Conservation (phyloP, 495 filamentous ascomycete species). For the Xylaria sp. region DNA sequence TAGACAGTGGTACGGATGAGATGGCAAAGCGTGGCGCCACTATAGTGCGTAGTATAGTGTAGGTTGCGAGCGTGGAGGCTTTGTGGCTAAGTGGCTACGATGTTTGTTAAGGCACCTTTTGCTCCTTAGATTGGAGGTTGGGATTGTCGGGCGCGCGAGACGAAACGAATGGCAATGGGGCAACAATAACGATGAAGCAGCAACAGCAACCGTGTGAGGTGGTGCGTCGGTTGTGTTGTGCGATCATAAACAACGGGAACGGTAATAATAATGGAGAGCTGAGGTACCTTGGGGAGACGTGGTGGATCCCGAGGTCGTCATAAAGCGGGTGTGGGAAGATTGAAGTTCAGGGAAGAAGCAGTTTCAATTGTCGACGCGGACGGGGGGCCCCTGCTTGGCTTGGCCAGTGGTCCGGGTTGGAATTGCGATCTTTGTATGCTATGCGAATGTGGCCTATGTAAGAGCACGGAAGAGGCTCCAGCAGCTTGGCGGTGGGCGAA, state of each 20-base stretch:
- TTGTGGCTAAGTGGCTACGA: constrained; percentile 6
- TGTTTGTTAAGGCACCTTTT: not conserved
- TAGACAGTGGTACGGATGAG: constrained; percentile 1
- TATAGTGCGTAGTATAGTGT: not conserved
- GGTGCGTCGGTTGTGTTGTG: constrained; percentile 7
- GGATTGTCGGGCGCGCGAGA: constrained; percentile 3
- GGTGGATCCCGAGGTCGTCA: constrained; percentile 17
- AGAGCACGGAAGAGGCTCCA: constrained; percentile 11
- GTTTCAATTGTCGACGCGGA: constrained; percentile 18
- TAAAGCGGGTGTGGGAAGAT: constrained; percentile 14
- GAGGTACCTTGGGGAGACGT: constrained; percentile 11
- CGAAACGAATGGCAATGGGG: constrained; percentile 20
- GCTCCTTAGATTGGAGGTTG: constrained; percentile 1
- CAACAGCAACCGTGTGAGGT: not conserved
- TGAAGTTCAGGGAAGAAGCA: constrained; percentile 7
- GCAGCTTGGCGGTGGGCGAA: constrained; percentile 6
- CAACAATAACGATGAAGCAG: constrained; percentile 24
- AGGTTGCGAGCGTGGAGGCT: not conserved
- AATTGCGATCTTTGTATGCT: not conserved
- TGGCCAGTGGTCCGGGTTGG: not conserved
- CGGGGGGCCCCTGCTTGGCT: constrained; percentile 11
- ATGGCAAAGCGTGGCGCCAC: constrained; percentile 15
- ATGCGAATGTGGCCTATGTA: too few species aligned
- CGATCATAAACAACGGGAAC: constrained; percentile 20
- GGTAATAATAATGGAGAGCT: constrained; percentile 16